Evolutionary conservation across 1,284 basidiomycete species (phyloP).

Genomic region (Anthracocystis walkeri): DNA sequence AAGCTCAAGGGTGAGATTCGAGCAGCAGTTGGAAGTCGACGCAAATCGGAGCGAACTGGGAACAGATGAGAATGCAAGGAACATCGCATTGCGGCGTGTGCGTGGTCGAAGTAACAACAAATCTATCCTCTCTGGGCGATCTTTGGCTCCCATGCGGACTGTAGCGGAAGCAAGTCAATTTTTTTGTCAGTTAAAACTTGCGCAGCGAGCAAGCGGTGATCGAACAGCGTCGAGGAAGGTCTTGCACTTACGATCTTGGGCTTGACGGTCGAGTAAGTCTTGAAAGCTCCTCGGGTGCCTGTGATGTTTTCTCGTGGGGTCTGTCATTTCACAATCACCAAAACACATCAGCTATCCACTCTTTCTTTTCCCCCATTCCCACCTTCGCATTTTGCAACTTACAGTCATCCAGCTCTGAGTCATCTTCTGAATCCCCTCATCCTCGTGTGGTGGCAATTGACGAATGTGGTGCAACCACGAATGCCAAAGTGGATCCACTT

Average conservation of each 20-base stretch:
- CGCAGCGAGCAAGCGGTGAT: no score
- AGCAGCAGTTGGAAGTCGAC: neutral
- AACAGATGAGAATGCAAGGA: neutral
- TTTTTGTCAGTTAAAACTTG: no score
- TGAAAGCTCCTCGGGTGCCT: constrained; percentile 64
- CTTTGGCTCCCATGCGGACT: constrained; percentile 66
- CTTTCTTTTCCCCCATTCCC: no score
- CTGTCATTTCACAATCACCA: constrained; percentile 19
- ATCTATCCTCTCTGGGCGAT: constrained; percentile 53
- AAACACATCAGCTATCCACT: neutral
- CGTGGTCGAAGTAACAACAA: neutral
- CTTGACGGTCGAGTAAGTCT: constrained; percentile 63
- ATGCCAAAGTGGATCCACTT: constrained; percentile 67
- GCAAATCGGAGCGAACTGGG: no score
- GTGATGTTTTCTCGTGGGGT: constrained; percentile 63
- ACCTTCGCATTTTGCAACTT: constrained; percentile 24
- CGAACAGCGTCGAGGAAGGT: no score
- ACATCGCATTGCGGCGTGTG: constrained; percentile 17
- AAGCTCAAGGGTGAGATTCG: neutral
- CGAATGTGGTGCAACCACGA: constrained; percentile 66
- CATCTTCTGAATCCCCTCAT: constrained; percentile 50
- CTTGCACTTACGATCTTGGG: constrained; percentile 59
- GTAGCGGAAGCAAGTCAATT: neutral
- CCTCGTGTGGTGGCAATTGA: constrained; percentile 56
- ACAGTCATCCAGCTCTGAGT: constrained; percentile 61